These are phyloP conservation scores for Fusarium avenaceum DNA, from an alignment of 2,329 filamentous ascomycete species.

Conservation along the genomic window DNA sequence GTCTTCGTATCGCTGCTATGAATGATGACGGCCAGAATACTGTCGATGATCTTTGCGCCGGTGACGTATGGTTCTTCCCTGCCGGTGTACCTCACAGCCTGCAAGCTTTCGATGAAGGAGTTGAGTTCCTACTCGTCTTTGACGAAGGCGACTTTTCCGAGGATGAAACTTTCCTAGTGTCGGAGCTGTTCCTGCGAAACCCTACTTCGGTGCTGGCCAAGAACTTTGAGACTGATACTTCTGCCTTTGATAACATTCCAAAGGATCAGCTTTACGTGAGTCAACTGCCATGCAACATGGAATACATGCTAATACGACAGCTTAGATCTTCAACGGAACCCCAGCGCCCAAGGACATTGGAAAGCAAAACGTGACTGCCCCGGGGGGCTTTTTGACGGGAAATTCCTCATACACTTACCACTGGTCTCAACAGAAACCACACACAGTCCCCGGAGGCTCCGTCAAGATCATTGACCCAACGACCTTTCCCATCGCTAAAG, in stretches of 20 bases:
- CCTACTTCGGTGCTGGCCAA: constrained; percentile 24
- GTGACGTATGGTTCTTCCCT: constrained; percentile 29
- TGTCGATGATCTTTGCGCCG: constrained; percentile 15
- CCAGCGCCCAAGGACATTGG: constrained; percentile 17
- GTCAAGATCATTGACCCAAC: constrained; percentile 23
- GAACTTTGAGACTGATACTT: constrained; percentile 25
- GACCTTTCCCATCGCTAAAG: constrained; percentile 13
- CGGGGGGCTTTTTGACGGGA: neutral
- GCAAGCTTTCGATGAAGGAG: constrained; percentile 13
- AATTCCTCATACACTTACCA: constrained; percentile 26
- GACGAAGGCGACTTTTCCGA: constrained; percentile 19
- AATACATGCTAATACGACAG: accelerated
- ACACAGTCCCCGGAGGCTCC: constrained; percentile 19
- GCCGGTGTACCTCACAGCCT: constrained; percentile 19
- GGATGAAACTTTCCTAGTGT: constrained; percentile 26
- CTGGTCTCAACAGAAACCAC: constrained; percentile 24
- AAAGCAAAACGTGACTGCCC: constrained; percentile 13
- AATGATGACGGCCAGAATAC: constrained; percentile 20
- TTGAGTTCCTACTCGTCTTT: constrained; percentile 19
- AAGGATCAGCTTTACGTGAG: constrained; percentile 25
- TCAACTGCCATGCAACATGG: accelerated
- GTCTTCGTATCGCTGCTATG: constrained; percentile 15
- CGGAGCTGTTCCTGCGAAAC: constrained; percentile 19
- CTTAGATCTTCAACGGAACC: constrained; percentile 23
- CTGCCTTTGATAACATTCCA: constrained; percentile 20